Evolutionary conservation across 2,329 filamentous ascomycete species (phyloP).

Genomic region (Hypomyces rosellus): DNA sequence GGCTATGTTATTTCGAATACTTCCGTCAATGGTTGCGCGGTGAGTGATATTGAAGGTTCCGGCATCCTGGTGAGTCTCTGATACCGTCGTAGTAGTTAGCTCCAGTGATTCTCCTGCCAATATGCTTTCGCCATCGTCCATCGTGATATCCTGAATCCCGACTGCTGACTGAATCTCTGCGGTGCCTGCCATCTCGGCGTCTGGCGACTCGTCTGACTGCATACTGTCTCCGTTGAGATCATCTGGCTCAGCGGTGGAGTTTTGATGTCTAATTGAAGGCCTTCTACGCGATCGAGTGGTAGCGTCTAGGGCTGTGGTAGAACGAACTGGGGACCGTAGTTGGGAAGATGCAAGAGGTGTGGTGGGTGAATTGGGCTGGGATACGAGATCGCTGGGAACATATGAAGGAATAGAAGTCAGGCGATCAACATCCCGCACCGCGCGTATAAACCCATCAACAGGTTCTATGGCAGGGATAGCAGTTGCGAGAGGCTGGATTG

Average conservation of each 20-base stretch:
- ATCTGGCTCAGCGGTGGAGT: constrained; percentile 83
- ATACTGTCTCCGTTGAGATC: constrained; percentile 80
- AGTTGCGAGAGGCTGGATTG: constrained; percentile 58
- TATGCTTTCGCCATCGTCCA: constrained; percentile 75
- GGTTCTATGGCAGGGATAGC: constrained; percentile 62
- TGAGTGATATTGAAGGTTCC: constrained; percentile 95
- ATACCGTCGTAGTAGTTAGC: constrained; percentile 69
- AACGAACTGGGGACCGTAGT: constrained; percentile 46
- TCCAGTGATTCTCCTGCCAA: constrained; percentile 69
- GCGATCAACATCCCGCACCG: constrained; percentile 74
- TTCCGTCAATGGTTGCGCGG: constrained; percentile 75
- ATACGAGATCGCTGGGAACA: constrained; percentile 62
- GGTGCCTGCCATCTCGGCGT: constrained; percentile 72
- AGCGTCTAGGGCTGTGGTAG: constrained; percentile 46
- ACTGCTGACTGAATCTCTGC: constrained; percentile 75
- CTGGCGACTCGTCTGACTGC: constrained; percentile 68
- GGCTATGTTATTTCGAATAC: constrained; percentile 66
- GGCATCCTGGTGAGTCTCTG: constrained; percentile 71
- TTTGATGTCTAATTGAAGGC: constrained; percentile 83
- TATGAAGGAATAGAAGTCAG: constrained; percentile 75
- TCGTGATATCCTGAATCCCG: constrained; percentile 73
- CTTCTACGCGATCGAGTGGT: constrained; percentile 57
- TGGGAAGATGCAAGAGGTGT: constrained; percentile 70
- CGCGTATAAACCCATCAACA: constrained; percentile 69
- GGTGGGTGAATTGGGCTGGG: constrained; percentile 88